A percentile compares a stretch with the other conserved stretches of the same genome.
phyloP scores from a whole-genome alignment of 495 filamentous ascomycete species.

The Cladorrhinum samala region DNA sequence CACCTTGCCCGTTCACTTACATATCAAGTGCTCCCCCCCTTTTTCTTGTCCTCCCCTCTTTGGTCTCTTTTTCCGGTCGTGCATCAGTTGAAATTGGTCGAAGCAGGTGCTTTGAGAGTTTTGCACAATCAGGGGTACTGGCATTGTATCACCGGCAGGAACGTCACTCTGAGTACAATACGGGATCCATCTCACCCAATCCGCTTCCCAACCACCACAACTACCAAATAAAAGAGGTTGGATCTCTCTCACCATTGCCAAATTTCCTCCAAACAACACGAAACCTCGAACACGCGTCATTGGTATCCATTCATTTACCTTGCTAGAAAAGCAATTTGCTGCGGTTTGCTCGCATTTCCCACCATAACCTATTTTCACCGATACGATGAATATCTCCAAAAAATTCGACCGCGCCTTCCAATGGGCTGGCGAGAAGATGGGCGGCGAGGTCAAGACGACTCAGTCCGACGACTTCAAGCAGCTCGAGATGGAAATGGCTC shows the following conservation, averaged over 20 bases:
- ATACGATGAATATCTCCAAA: conserved; percentile 85
- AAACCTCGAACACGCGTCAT: too few relatives aligned
- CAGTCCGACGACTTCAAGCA: conserved; percentile 91
- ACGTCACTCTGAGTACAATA: conserved; percentile 7
- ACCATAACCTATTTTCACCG: too few relatives aligned
- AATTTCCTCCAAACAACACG: neutral
- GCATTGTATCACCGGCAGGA: conserved; percentile 4
- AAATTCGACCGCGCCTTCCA: conserved; percentile 96
- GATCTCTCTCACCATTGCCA: conserved; percentile 7
- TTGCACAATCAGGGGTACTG: neutral
- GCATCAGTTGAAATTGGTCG: conserved; percentile 5
- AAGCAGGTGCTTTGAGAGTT: neutral
- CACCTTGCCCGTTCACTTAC: conserved; percentile 1
- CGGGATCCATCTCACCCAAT: neutral
- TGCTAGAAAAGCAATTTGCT: too few relatives aligned
- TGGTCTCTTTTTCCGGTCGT: conserved; percentile 5
- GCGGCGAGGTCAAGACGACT: conserved; percentile 80
- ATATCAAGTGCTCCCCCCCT: conserved; percentile 10
- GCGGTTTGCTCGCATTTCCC: too few relatives aligned
- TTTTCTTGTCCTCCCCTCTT: neutral
- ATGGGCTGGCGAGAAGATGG: conserved; percentile 98
- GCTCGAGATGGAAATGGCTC: conserved; percentile 85
- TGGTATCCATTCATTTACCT: too few relatives aligned
- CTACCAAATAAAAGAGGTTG: conserved; percentile 15
- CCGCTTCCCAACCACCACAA: conserved; percentile 12